Evolutionary conservation across 352 stramenopile genomes (phyloP), one percentile per base, ranked within the genome.

Genomic region (Blastocystis sp.): DNA sequence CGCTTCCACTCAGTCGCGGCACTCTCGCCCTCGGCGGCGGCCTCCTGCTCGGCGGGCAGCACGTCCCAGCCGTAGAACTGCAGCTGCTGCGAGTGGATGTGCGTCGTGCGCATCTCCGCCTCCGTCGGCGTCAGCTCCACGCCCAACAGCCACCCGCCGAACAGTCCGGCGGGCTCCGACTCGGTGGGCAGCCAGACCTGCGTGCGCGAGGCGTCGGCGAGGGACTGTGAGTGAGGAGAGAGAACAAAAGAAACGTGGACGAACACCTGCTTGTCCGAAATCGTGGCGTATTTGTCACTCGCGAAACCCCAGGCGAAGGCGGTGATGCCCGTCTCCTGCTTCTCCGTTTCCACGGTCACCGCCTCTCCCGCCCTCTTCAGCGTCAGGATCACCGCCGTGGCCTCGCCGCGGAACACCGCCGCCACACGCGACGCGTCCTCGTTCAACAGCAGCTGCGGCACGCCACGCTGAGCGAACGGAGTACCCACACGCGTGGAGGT

Each of bases 1-100:
- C 23, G 45, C 53, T 64, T 62, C 70, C 70, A 81, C 59, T 81
- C 70, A 11, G 28, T 66, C 0, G 53, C 28, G 52, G 70, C 53
- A 14, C 21, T 52, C 48, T 53, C 53, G 21, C 23, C 59, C 59
- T 81, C 70, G 19, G 19, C 9, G 2, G 21, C 23, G 5, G 41
- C 70, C 2, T 17, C 34, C 23, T 52, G 41, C 53, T 81, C 70
- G 2, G 70, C 38, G 19, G 4, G 28, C 28, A 62, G 70, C 38
- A 81, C 59, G 2, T 81, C 70, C 70, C 70, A 81, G 19, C 43
- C 70, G 41, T 28, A 81, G 70, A 81, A 62, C 43, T 62, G 34
- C 43, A 81, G 9, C 14, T 81, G 70, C 48, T 81, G 70, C 4
- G 48, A 66, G 11, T 81, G 70, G 53, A 81, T 53, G 53, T 81